Percentiles rank a stretch among this genome's conserved stretches.
Evolutionary conservation across 2,329 filamentous ascomycete species (phyloP).

Genomic region (Beauveria sp.): DNA sequence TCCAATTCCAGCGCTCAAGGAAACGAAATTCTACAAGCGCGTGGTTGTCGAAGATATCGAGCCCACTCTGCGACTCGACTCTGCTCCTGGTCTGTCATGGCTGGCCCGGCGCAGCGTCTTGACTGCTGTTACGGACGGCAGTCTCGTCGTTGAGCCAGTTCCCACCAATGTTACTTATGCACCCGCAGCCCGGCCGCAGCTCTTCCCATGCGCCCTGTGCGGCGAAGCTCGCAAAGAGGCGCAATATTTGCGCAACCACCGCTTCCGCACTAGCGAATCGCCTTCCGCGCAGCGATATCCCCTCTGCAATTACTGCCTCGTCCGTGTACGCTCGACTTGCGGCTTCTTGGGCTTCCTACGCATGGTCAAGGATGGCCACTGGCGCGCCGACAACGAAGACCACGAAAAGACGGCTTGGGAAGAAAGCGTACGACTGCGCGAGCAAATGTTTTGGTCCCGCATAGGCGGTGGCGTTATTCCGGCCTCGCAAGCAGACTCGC

Average conservation of each 20-base stretch:
- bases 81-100: constrained; percentile 88
- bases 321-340: constrained; percentile 76
- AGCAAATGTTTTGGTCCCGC: constrained; percentile 95
- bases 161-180: constrained; percentile 49
- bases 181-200: constrained; percentile 42
- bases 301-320: constrained; percentile 80
- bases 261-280: constrained; percentile 81
- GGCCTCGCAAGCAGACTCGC: constrained; percentile 26
- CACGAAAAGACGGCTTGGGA: constrained; percentile 89
- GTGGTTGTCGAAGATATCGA: constrained; percentile 86
- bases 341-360: constrained; percentile 88
- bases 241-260: constrained; percentile 68
- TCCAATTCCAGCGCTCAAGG: constrained; percentile 61
- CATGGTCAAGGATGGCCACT: constrained; percentile 87
- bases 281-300: constrained; percentile 85
- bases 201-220: constrained; percentile 74
- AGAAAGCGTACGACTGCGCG: constrained; percentile 79
- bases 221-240: constrained; percentile 71
- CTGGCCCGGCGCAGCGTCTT: constrained; percentile 80
- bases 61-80: constrained; percentile 82
- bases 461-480: constrained; percentile 89
- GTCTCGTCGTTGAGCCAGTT: constrained; percentile 82
- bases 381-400: constrained; percentile 74
- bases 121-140: constrained; percentile 74
- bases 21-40: constrained; percentile 91